Evolutionary conservation across 176 grass and related monocot genomes (phyloP).

Genomic region (Lolium rigidum): DNA sequence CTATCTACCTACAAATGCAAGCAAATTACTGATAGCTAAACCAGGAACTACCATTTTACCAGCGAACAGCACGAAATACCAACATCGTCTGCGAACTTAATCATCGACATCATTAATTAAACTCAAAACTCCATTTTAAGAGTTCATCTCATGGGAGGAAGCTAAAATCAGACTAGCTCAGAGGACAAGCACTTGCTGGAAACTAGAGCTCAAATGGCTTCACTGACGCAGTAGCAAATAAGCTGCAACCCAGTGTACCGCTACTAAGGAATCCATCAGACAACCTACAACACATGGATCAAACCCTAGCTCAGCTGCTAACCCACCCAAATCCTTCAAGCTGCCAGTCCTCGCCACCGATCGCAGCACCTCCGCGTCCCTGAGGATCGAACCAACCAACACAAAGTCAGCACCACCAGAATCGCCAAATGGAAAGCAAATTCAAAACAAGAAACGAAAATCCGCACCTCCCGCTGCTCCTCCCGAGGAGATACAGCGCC

Average conservation of each 20-base stretch:
- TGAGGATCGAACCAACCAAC: slow-evolving; percentile 21
- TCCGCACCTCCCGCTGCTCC: slow-evolving; percentile 85
- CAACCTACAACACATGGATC: background rate
- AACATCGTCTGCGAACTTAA: background rate
- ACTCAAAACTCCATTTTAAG: background rate
- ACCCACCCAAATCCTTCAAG: slow-evolving; percentile 93
- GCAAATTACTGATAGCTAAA: background rate
- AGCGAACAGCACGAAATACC: background rate
- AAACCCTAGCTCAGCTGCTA: slow-evolving; percentile 39
- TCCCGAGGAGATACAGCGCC: slow-evolving; percentile 84
- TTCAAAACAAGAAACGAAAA: background rate
- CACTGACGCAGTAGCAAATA: background rate
- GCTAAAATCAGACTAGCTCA: background rate
- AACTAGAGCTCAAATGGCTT: background rate
- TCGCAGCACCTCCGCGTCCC: slow-evolving; percentile 80
- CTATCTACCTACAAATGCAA: background rate
- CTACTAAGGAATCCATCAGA: background rate
- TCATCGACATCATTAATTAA: background rate
- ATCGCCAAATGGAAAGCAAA: background rate
- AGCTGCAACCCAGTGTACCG: background rate
- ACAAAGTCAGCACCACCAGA: background rate
- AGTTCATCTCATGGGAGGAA: background rate
- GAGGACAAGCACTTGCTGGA: background rate
- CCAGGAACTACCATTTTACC: background rate
- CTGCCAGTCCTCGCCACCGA: slow-evolving; percentile 79